Evolutionary conservation across 2,329 filamentous ascomycete species (phyloP).

Genomic region (Scytalidium sp.): DNA sequence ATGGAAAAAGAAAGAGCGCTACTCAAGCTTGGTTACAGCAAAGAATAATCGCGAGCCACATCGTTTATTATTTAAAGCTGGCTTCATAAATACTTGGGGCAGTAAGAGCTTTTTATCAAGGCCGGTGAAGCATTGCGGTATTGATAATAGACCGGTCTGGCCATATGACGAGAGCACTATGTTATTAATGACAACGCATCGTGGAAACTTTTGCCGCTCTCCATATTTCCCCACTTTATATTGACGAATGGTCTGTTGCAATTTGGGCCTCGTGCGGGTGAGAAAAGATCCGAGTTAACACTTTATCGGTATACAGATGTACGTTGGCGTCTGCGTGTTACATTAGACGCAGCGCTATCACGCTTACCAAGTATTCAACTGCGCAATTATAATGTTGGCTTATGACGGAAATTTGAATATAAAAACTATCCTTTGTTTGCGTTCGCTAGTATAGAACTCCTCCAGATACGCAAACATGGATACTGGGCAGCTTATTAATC

Average conservation of each 20-base stretch:
- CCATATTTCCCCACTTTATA: neutral
- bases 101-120: no score
- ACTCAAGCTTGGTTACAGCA: neutral
- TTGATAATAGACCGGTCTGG: neutral
- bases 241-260: neutral
- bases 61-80: no score
- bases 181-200: neutral
- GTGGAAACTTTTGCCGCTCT: neutral
- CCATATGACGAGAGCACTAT: no score
- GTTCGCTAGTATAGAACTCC: no score
- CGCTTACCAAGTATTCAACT: no score
- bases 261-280: neutral
- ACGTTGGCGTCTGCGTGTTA: neutral
- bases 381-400: no score
- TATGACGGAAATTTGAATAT: no score
- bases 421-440: no score
- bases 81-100: no score
- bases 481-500: neutral
- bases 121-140: no score
- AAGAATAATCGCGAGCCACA: neutral
- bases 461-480: no score
- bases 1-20: neutral
- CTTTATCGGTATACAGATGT: neutral
- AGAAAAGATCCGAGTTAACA: neutral
- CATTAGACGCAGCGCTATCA: no score